Base-by-base conservation (phyloP, 768 basidiomycete genomes). In the Strobilomyces confusus region DNA sequence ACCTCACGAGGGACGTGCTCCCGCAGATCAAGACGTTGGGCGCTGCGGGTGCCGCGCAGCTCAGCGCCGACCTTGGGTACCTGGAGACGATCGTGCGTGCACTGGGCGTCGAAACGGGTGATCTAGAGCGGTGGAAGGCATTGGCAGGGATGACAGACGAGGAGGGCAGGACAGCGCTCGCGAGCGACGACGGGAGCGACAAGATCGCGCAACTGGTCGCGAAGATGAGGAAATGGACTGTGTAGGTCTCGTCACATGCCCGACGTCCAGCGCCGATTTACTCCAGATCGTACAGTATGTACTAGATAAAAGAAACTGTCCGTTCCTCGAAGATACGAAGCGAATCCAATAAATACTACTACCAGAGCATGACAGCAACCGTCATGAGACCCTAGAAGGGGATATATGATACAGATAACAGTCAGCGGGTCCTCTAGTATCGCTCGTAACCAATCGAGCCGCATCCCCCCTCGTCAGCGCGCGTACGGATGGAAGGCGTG, bases 31-130 rank as follows among this genome's bases (percentile, higher is more conserved):
- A 76, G 3, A 72, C 73, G 26, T 70, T 98, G 44, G 80, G 83
- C 2, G 58, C 67, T 11, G 72, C 78, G 1, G 95, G 95, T 5
- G 83, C 89, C 1, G 83, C 85, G 20, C 97, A 99, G 65, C 78
- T 99, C 19, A 75, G 80, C 2, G 86, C 87, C 4, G 97, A 99
- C 72, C 69, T 99, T 56, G 88, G 84, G 22, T 97, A 98, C 71
- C 75, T 99, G 37, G 82, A 84, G 3, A 97, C 95, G 60, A 94
- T 98, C 44, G 87, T 94, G 32, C 77, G 84, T 44, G 94, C 92
- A 25, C 76, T 98, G 47, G 93, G 95, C 63, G 92, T 95, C 6
- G 92, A 95, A 59, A 86, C 79, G 62, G 81, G 82, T 8, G 87
- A 86, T 34, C 72, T 98, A 42, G 87, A 87, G 58, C 75, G 73